Conservation (phyloP, 495 filamentous ascomycete species). For the Penicillium simplicissimum region DNA sequence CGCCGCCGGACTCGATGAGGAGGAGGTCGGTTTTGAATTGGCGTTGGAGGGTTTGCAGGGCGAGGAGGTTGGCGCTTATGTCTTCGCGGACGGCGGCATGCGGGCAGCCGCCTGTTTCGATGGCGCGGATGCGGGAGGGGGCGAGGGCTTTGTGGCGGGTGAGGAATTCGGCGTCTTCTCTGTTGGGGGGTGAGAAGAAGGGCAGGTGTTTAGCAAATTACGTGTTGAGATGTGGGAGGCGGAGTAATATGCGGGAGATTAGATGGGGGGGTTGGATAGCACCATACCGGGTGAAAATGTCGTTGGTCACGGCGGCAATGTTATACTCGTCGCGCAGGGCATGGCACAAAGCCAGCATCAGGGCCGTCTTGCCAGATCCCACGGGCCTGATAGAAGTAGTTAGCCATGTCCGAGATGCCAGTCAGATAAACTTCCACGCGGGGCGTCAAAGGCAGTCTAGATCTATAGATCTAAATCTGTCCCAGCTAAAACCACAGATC, state of each 20-base stretch:
- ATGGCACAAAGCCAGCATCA: constrained; percentile 88
- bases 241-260: neutral
- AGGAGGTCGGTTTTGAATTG: constrained; percentile 73
- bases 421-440: neutral
- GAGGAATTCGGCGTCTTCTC: constrained; percentile 97
- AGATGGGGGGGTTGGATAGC: neutral
- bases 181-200: constrained; percentile 29
- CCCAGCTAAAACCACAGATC: neutral
- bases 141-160: constrained; percentile 82
- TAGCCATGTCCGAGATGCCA: constrained; percentile 3
- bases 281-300: constrained; percentile 84
- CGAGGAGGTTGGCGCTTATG: constrained; percentile 88
- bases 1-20: constrained; percentile 91
- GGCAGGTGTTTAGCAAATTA: neutral
- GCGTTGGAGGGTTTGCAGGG: constrained; percentile 81
- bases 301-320: constrained; percentile 95
- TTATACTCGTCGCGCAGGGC: constrained; percentile 75
- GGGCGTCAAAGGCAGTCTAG: neutral
- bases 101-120: constrained; percentile 96
- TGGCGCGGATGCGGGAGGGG: constrained; percentile 80
- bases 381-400: constrained; percentile 67
- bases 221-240: neutral
- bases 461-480: neutral
- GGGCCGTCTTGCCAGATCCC: constrained; percentile 93
- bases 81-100: constrained; percentile 98